Base-by-base conservation (phyloP, 352 stramenopile genomes). In the Pilasporangium apinafurcum region DNA sequence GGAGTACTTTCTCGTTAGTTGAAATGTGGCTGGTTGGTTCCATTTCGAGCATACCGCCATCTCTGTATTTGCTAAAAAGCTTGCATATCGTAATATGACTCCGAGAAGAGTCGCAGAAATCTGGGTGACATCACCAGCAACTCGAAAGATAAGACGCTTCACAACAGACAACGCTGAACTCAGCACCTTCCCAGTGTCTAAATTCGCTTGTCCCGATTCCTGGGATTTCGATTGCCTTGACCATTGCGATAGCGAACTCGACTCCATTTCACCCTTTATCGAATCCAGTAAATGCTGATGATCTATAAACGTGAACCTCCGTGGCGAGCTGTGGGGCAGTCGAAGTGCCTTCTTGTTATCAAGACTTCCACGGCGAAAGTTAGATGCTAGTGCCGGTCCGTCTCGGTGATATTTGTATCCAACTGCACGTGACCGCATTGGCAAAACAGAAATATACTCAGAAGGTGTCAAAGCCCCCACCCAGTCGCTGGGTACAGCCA, bases 361-460 rank as follows among this genome's bases (percentile, higher is more conserved):
- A n/a, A n/a, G n/a, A n/a, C n/a, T n/a, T n/a, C n/a, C n/a, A n/a
- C n/a, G n/a, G n/a, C n/a, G n/a, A n/a, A n/a, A n/a, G n/a, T n/a
- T n/a, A n/a, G n/a, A n/a, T n/a, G n/a, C n/a, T n/a, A n/a, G n/a
- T n/a, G n/a, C n/a, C n/a, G n/a, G n/a, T n/a, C n/a, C n/a, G n/a
- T n/a, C n/a, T n/a, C n/a, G n/a, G n/a, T n/a, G n/a, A 13, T 14
- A 21, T n/a, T 28, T 20, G 10, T 46, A 41, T 0, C 12, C 30
- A 10, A 22, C 40, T 35, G 44, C 43, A 6, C 51, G 54, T 33
- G 55, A 54, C 4, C 53, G 38, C 56, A 75, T 76, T 2, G 77
- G 68, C 10, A 86, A 32, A 1, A 80, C 37, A 0, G 72, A 74
- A 5, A 84, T 74, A 48, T 89, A 89, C 36, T 89, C 77, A 0